Base-by-base conservation (phyloP, 208 protist species). In the Trypanosoma grayi region DNA sequence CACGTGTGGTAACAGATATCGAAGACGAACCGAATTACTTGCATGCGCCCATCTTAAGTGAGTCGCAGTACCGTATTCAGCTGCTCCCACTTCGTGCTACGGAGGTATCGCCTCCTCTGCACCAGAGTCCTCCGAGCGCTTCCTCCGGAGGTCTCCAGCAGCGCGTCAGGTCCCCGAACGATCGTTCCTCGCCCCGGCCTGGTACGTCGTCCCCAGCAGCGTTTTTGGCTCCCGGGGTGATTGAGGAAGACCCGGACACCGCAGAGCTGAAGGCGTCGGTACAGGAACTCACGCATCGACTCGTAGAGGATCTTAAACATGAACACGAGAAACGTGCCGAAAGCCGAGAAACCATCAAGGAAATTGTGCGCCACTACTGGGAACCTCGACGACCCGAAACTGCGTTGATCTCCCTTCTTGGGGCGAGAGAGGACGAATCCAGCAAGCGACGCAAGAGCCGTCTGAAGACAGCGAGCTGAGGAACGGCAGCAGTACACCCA, bases 11-110 rank as follows among this genome's bases (percentile, higher is more conserved):
- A 14, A 66, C 70, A 34, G 62, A 77, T 4, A 73, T 87, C 25
- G 46, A 18, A 9, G 51, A 70, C n/a, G 75, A 81, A 41, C 66
- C 60, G 8, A 75, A 65, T 30, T 80, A 78, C 33, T 60, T 63
- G 39, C 81, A 87, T 64, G 75, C 75, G 1, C 56, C 71, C 30
- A 71, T 72, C 34, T 40, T 91, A n/a, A 34, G 43, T 28, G 77
- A 67, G 28, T 52, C 58, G 10, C 40, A 68, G 43, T 78, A 87
- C 66, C 13, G 40, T 28, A 52, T 82, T 27, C 73, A 66, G 24
- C 53, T 73, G 10, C 65, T 82, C 34, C 81, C 78, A 20, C 61
- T 77, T 16, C 58, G 65, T 30, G 65, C 64, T 5, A 22, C 44
- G 10, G 71, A 73, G 41, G 20, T 57, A 13, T 9, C 13, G 0